Base-by-base conservation (phyloP, 352 stramenopile species). In the Paralagenidium karlingii region DNA sequence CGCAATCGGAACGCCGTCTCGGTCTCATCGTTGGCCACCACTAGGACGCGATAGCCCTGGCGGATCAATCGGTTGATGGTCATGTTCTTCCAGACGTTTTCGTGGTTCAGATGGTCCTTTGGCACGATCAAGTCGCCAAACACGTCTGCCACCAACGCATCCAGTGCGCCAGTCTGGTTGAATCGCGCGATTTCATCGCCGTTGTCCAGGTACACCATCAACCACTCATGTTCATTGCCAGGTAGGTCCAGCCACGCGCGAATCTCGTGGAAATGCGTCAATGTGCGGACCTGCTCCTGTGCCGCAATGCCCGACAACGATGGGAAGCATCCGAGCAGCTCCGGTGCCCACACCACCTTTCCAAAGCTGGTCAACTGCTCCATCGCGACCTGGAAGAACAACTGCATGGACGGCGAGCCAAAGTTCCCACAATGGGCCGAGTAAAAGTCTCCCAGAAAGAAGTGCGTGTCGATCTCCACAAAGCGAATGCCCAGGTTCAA, bases 381-480 rank as follows among this genome's bases (percentile, higher is more conserved):
- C 34, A 63, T 50, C 10, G 77, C 50, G 3, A 58, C 55, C 15
- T 55, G 36, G 24, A 74, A 69, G 16, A 33, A 33, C 28, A 49
- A 46, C 33, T 58, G 25, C 20, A 74, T 49, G 6, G 55, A 62
- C 29, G 46, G 38, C 2, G 47, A 78, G 13, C 49, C 54, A 4
- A 77, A 53, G 36, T 60, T 63, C 16, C 66, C 66, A 20, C 69
- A 83, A 32, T 83, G 69, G 3, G 56, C 68, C n/a, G 60, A 68
- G 38, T 58, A 62, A 18, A 83, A 55, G 19, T 79, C 55, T 8
- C 63, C 50, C 20, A 76, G 37, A 45, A 81, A 81, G 45, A 58
- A 81, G 50, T 83, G 69, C 18, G 65, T 69, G 43, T 83, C 66
- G 18, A 83, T 55, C 47, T 83, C 69, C 13, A 83, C 25, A 38